Evolutionary conservation across 345 rosid genomes (phyloP), one percentile per base, ranked within the genome.

Genomic region (Gossypium stocksii): DNA sequence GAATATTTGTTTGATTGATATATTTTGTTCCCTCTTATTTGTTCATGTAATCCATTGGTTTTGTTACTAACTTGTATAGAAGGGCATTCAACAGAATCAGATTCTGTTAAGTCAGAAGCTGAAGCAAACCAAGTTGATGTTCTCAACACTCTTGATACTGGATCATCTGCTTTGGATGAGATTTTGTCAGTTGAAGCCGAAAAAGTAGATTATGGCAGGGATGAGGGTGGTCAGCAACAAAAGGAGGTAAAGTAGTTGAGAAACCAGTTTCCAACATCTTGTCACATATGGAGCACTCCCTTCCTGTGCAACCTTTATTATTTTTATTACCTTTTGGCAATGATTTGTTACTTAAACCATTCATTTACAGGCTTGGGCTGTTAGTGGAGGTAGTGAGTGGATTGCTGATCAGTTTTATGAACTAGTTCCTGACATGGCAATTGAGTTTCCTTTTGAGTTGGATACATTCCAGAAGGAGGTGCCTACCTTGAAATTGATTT

Each of bases 401-500:
- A 94, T 94, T 82, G 90, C 90, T 6, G 87, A 89, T 75, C 86
- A 72, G 77, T 92, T 94, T 80, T 13, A 83, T 76, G 90, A 94
- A 76, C 93, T 94, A 70, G 91, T 94, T 82, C 97, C 98, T 72
- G 96, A 94, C 79, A 83, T 85, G 88, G 98, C 98, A 20, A 88
- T 92, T 73, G 88, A 89, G 79, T 94, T 91, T 83, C 95, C 98
- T 72, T 94, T 92, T 79, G 91, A 92, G 71, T 83, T 94, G 85
- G 98, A 94, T 85, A 81, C 79, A 76, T 94, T 94, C 83, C 98
- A 94, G 78, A 92, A 91, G 83, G 93, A 92, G 98, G 98, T 92
- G 83, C 13, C 52, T 56, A 56, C 44, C 62, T 27, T 75, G 62
- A 48, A 17, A 48, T 15, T 67, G 11, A 29, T 56, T 44, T 34